Base-by-base conservation (phyloP, 805 yeast genomes). In the Yarrowia sp. region DNA sequence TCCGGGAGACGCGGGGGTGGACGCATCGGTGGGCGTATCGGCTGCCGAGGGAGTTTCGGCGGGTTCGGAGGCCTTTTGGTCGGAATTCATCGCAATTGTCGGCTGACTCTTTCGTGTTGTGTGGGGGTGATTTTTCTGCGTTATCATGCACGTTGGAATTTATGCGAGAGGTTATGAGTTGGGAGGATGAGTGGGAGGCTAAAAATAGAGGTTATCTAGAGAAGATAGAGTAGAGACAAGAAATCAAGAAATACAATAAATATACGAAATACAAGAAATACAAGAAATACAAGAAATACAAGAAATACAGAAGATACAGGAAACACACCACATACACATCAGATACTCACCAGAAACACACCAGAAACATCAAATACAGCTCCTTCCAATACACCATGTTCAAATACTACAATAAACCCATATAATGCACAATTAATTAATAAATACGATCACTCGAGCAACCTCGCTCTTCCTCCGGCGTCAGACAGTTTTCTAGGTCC, bases 121-220 rank as follows among this genome's bases (percentile, higher is more conserved):
- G 19, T 44, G 62, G 33, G 32, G 40, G 35, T 41, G 66, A 30
- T 65, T 43, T 36, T 59, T 44, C 30, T 46, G 41, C 40, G 49
- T 22, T 48, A 58, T 22, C 66, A 62, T 24, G 66, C 64, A 14
- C 44, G 28, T 4, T 30, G 54, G 28, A 36, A 56, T 32, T 51
- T 40, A 16, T 32, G 33, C 17, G 62, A 26, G 21, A 46, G 51
- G 14, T 46, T 46, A 46, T 28, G 51, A 46, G 11, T 16, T 8
- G 14, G 19, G 10, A 7, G 2, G 4, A 12, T 22, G 14, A 24
- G 4, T 40, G 21, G n/a, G n/a, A n/a, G n/a, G n/a, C n/a, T n/a
- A n/a, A n/a, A n/a, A n/a, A n/a, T n/a, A n/a, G n/a, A n/a, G n/a
- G n/a, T n/a, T n/a, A n/a, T n/a, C n/a, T n/a, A n/a, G n/a, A n/a